phyloP scores from a whole-genome alignment of 225 moss, liverwort and hornwort genomes.

The Sphagnum tenellum region DNA sequence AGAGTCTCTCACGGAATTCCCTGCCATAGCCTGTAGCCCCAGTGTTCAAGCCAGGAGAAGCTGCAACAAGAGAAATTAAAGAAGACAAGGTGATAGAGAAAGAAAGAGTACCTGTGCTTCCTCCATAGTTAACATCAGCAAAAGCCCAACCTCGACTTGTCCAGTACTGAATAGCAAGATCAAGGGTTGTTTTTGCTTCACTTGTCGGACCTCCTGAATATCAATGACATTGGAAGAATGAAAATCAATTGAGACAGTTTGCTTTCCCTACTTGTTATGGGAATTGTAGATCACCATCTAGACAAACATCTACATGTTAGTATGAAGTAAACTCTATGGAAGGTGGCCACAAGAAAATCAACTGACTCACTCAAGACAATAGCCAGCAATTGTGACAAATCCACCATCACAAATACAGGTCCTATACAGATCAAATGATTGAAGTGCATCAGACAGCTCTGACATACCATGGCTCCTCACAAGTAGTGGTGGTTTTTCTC shows the following conservation, averaged over 20 bases:
- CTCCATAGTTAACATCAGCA: constrained; percentile 91
- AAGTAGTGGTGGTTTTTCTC: constrained; percentile 78
- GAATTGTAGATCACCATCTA: neutral
- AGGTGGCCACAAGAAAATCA: neutral
- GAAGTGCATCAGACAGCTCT: neutral
- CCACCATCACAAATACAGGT: too few relatives aligned
- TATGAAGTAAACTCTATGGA: neutral
- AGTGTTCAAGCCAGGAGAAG: neutral
- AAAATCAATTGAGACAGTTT: too few relatives aligned
- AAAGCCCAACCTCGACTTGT: constrained; percentile 94
- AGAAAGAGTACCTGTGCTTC: constrained; percentile 64
- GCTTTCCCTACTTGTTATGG: neutral
- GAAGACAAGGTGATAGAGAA: neutral
- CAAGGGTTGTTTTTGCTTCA: constrained; percentile 58
- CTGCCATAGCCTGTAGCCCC: constrained; percentile 72
- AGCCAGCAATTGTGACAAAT: too few relatives aligned
- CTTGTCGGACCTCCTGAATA: constrained; percentile 67
- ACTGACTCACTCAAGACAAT: neutral
- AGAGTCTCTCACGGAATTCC: constrained; percentile 78
- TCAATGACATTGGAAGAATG: too few relatives aligned
- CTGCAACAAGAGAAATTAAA: too few relatives aligned
- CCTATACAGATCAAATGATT: too few relatives aligned
- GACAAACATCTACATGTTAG: neutral
- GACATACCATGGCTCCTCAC: constrained; percentile 82
- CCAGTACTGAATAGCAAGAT: constrained; percentile 76